Base-by-base conservation (phyloP, 1,284 basidiomycete genomes). In the Heterobasidion occidentale region DNA sequence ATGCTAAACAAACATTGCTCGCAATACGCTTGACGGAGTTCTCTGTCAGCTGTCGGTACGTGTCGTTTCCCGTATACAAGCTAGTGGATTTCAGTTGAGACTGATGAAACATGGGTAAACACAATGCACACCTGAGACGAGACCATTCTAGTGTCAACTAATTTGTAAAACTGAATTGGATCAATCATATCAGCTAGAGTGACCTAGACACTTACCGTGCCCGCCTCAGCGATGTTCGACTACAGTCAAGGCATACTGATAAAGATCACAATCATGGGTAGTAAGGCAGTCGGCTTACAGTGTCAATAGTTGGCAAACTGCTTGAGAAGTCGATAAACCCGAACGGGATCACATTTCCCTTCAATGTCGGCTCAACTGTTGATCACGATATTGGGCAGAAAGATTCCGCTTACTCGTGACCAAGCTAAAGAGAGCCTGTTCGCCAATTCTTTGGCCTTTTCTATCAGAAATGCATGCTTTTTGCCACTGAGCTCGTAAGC, bases 401-500 rank as follows among this genome's bases (percentile, higher is more conserved):
- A 12, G 38, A 42, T 44, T 54, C 17, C 36, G 44, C 12, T 53
- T 60, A 83, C 84, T 36, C 71, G 73, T 46, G 76, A 70, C 77
- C 81, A 89, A 8, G 79, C 84, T 61, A 75, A 76, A 0, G 76
- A 72, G 70, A 94, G 71, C 67, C 88, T 88, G 67, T 91, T 81
- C 1, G 82, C 84, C 19, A 92, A 75, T 63, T 88, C 74, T 65
- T 82, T 77, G 0, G 91, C 88, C 63, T 86, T 83, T 19, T 79
- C 68, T 3, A 90, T 70, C 44, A 90, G 71, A 9, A 73, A 66
- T 0, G 72, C 70, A 59, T 78, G 71, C 55, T 80, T 65, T 65
- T 81, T 69, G 9, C 83, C 84, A 49, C 84, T 88, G 20, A 97
- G 78, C 66, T 96, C 93, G 67, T 90, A 94, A 1, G 93, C 86